Percentiles rank a stretch among this genome's conserved stretches.
Conservation (phyloP, 2,329 filamentous ascomycete species). For the Pseudogymnoascus sp. region DNA sequence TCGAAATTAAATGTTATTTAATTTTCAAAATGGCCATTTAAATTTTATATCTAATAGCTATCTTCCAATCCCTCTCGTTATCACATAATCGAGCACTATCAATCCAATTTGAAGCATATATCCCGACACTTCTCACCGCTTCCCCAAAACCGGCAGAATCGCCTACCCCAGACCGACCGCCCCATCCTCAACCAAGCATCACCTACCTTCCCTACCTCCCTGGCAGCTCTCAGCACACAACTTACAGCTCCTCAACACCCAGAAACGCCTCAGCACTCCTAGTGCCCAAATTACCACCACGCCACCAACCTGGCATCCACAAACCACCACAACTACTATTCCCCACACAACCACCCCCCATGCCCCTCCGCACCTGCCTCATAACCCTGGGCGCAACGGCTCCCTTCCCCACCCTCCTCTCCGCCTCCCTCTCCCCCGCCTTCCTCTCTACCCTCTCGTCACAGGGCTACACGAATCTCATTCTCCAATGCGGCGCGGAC, state of each 20-base stretch:
- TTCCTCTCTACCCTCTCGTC: slow-evolving; percentile 58
- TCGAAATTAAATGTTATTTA: background rate
- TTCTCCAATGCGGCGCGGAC: slow-evolving; percentile 75
- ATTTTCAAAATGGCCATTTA: background rate
- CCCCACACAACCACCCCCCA: background rate
- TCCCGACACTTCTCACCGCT: slow-evolving; percentile 10
- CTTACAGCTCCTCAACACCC: background rate
- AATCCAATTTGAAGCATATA: background rate
- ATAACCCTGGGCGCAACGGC: slow-evolving; percentile 92
- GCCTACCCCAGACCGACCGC: background rate
- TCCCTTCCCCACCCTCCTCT: slow-evolving; percentile 67
- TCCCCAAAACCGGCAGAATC: background rate
- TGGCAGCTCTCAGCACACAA: background rate
- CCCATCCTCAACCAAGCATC: slow-evolving; percentile 16
- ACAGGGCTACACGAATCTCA: slow-evolving; percentile 62
- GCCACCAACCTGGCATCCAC: slow-evolving; percentile 30
- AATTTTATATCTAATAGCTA: background rate
- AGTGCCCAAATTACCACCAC: slow-evolving; percentile 1
- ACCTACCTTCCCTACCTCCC: background rate
- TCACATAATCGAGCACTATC: background rate
- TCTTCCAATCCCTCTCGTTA: background rate
- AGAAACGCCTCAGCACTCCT: background rate
- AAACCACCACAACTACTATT: background rate
- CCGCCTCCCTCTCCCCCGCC: slow-evolving; percentile 52
- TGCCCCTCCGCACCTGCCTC: slow-evolving; percentile 51